These are phyloP conservation scores for Penstemon davidsonii DNA, from an alignment of 257 asterid genomes.

Conservation along the genomic window DNA sequence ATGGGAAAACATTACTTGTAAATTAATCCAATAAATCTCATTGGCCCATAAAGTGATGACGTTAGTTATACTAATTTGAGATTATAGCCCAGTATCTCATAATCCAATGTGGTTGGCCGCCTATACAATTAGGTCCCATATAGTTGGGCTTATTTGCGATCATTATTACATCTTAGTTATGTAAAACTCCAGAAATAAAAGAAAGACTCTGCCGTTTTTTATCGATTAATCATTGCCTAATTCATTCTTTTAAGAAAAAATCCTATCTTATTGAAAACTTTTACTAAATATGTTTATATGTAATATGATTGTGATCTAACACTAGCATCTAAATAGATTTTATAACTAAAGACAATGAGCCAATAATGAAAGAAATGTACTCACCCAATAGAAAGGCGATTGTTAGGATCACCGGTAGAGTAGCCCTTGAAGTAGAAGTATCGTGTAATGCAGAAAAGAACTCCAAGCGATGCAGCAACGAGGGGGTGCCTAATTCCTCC, in stretches of 20 bases:
- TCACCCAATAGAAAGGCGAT: constrained; percentile 66
- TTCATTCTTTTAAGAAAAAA: neutral
- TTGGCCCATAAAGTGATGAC: too few relatives aligned
- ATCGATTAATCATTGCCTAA: neutral
- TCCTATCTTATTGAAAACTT: neutral
- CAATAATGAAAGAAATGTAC: constrained; percentile 8
- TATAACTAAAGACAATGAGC: too few relatives aligned
- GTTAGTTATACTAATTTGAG: too few relatives aligned
- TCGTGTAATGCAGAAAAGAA: constrained; percentile 46
- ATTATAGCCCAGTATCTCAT: too few relatives aligned
- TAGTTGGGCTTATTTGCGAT: too few relatives aligned
- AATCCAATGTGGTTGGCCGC: too few relatives aligned
- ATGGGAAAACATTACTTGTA: neutral
- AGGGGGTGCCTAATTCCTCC: constrained; percentile 83
- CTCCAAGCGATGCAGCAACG: constrained; percentile 59
- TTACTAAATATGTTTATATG: neutral
- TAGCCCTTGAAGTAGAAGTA: constrained; percentile 83
- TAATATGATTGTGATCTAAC: neutral
- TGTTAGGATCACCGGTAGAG: constrained; percentile 69
- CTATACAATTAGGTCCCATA: too few relatives aligned
- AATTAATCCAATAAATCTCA: too few relatives aligned
- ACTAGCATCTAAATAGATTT: neutral
- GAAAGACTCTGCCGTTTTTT: neutral
- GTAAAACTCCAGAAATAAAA: neutral
- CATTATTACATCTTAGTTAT: too few relatives aligned